A percentile compares a stretch with the other conserved stretches of the same genome.
These are phyloP conservation scores for Beauveria australis DNA, from an alignment of 2,329 filamentous ascomycete genomes.

Conservation along the genomic window DNA sequence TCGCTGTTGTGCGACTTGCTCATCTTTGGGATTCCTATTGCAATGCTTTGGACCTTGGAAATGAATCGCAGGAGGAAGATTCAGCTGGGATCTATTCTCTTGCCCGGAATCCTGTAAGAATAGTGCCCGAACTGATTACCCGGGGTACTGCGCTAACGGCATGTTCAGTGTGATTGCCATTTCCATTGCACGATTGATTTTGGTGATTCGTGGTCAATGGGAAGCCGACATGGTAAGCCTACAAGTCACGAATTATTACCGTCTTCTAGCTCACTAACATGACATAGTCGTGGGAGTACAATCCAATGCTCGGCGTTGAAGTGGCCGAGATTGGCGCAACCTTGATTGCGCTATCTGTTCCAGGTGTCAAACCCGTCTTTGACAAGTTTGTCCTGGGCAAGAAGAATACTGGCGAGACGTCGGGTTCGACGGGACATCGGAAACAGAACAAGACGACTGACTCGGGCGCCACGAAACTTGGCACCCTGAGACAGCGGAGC, in stretches of 20 bases:
- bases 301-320: constrained; percentile 41
- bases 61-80: constrained; percentile 36
- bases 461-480: constrained; percentile 21
- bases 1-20: constrained; percentile 42
- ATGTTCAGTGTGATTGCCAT: constrained; percentile 38
- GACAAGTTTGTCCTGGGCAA: constrained; percentile 25
- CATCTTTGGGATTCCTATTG: constrained; percentile 41
- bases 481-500: constrained; percentile 23
- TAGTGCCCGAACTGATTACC: no score
- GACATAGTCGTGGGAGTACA: constrained; percentile 40
- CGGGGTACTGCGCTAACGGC: constrained; percentile 2
- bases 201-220: constrained; percentile 41
- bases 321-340: constrained; percentile 42
- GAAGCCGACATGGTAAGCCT: constrained; percentile 27
- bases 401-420: constrained; percentile 16
- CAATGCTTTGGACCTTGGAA: constrained; percentile 37
- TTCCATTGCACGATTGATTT: constrained; percentile 36
- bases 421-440: constrained; percentile 17
- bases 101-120: constrained; percentile 40
- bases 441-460: constrained; percentile 16
- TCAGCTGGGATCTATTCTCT: constrained; percentile 37
- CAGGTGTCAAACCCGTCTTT: constrained; percentile 40
- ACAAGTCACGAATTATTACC: no score
- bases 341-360: constrained; percentile 41
- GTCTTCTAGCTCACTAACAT: background rate